Percentiles rank a stretch among this genome's conserved stretches.
phyloP scores from a whole-genome alignment of 768 basidiomycete genomes.

The Boletellus ananiceps region DNA sequence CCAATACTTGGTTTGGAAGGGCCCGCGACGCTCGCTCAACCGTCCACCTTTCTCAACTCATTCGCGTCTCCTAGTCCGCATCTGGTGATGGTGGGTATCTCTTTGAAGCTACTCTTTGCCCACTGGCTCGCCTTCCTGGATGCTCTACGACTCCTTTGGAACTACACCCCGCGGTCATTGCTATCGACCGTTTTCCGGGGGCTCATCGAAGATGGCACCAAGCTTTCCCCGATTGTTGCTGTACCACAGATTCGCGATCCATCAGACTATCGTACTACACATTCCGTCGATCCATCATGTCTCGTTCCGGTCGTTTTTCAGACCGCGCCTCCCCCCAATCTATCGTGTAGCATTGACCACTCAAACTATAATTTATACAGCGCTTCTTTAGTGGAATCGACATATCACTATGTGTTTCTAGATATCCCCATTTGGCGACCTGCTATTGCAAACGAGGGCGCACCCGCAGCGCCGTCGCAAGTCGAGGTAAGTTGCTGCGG shows the following conservation, averaged over 20 bases:
- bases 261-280: background rate
- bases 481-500: slow-evolving; percentile 1
- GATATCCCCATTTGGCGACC: slow-evolving; percentile 2
- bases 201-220: slow-evolving; percentile 4
- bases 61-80: background rate
- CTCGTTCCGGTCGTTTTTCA: slow-evolving; percentile 3
- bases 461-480: background rate
- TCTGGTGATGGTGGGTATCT: background rate
- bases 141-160: slow-evolving; percentile 8
- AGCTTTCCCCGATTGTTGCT: background rate
- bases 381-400: background rate
- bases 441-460: background rate
- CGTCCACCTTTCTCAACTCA: background rate
- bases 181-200: slow-evolving; percentile 7
- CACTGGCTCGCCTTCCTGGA: slow-evolving; percentile 15
- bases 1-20: no score
- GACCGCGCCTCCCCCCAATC: background rate
- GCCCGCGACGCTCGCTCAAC: background rate
- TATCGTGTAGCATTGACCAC: slow-evolving; percentile 1
- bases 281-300: slow-evolving; percentile 3
- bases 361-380: background rate
- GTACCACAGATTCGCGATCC: background rate
- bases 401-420: background rate
- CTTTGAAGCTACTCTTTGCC: slow-evolving; percentile 5
- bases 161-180: slow-evolving; percentile 4